Evolutionary conservation across 23 red algal species (phyloP).

Genomic region (Cyanidiococcus yangmingshanensis): DNA sequence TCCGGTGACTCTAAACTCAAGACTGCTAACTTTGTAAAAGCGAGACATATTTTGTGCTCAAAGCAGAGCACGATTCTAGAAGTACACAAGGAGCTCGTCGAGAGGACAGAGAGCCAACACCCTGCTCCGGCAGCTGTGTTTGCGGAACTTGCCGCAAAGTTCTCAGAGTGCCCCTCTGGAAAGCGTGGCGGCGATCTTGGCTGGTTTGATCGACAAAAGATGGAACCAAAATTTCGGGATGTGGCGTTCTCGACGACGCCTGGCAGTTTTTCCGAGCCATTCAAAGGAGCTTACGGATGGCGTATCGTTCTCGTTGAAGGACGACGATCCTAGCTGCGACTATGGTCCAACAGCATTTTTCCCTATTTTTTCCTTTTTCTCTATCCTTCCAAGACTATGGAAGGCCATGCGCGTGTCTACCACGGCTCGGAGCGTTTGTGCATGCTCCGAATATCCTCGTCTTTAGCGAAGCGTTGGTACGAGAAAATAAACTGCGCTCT

Average conservation of each 20-base stretch:
- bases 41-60: conserved; percentile 87
- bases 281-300: conserved; percentile 73
- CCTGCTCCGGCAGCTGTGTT: conserved; percentile 21
- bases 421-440: no score
- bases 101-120: conserved; percentile 36
- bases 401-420: no score
- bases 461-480: no score
- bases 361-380: no score
- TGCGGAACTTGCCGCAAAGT: conserved; percentile 39
- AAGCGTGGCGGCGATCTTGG: conserved; percentile 86
- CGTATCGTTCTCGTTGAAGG: conserved; percentile 71
- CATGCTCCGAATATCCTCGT: no score
- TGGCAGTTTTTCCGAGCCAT: conserved; percentile 61
- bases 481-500: no score
- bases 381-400: no score
- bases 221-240: conserved; percentile 84
- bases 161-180: conserved; percentile 69
- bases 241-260: conserved; percentile 68
- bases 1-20: conserved; percentile 41
- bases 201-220: conserved; percentile 93
- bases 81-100: conserved; percentile 48
- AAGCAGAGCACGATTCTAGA: conserved; percentile 85
- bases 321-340: conserved; percentile 10
- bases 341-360: neutral
- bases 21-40: conserved; percentile 90